phyloP scores from a whole-genome alignment of 768 basidiomycete genomes.

The Leucosporidium scottii region DNA sequence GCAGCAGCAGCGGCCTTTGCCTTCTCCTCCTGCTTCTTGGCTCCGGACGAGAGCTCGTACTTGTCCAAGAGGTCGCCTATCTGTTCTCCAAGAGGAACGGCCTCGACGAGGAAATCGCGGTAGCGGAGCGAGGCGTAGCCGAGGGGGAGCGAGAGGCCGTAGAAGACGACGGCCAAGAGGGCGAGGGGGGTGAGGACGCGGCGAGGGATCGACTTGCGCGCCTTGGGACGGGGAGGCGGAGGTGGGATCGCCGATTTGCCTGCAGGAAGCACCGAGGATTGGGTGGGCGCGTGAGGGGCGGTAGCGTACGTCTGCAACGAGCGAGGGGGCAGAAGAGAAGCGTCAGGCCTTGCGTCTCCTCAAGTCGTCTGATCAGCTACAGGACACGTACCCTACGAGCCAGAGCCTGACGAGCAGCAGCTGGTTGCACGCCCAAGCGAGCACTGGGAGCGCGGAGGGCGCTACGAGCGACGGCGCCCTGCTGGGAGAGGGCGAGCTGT shows the following conservation, averaged over 20 bases:
- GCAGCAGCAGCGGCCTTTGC: neutral
- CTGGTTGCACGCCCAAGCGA: too few species aligned
- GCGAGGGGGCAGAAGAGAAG: neutral
- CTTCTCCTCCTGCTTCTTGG: slow-evolving; percentile 5
- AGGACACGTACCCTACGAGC: neutral
- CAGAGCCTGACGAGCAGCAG: neutral
- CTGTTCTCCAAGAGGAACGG: slow-evolving; percentile 67
- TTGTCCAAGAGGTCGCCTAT: slow-evolving; percentile 76
- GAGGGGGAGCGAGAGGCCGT: slow-evolving; percentile 32
- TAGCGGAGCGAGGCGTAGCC: slow-evolving; percentile 47
- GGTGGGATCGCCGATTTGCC: neutral
- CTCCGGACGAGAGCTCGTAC: slow-evolving; percentile 48
- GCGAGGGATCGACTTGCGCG: slow-evolving; percentile 30
- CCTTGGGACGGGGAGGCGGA: slow-evolving; percentile 14
- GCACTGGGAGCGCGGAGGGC: neutral
- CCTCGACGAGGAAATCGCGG: slow-evolving; percentile 75
- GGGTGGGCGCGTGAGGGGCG: neutral
- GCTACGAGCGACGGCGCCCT: neutral
- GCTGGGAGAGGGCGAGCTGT: neutral
- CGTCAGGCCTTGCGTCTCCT: neutral
- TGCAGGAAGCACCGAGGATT: neutral
- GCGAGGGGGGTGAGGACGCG: slow-evolving; percentile 30
- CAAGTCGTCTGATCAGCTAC: neutral
- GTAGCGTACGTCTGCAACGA: neutral
- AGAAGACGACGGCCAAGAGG: slow-evolving; percentile 32